Percentiles rank a stretch among this genome's conserved stretches.
These are phyloP conservation scores for Polyporus tsugae DNA, from an alignment of 1,284 basidiomycete genomes.

Conservation along the genomic window DNA sequence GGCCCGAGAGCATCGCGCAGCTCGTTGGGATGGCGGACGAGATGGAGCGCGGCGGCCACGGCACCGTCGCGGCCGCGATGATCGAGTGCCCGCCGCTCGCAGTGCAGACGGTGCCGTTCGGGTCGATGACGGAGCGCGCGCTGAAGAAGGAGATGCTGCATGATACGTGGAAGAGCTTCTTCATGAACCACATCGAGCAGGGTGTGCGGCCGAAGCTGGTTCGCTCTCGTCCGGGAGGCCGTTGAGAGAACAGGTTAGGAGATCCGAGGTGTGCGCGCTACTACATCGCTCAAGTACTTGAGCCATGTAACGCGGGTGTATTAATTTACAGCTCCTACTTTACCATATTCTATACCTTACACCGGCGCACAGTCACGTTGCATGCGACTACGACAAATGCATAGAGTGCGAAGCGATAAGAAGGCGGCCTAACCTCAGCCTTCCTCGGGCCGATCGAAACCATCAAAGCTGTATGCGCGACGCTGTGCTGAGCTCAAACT, in stretches of 20 bases:
- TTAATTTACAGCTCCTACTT: too few relatives aligned
- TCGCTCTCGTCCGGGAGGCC: not conserved
- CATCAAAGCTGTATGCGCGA: too few relatives aligned
- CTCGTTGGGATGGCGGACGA: conserved; percentile 36
- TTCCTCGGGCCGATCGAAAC: too few relatives aligned
- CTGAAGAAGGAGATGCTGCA: conserved; percentile 16
- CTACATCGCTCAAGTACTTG: too few relatives aligned
- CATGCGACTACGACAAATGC: too few relatives aligned
- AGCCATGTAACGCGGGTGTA: too few relatives aligned
- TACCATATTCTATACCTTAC: too few relatives aligned
- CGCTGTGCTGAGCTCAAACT: too few relatives aligned
- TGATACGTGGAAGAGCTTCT: conserved; percentile 35
- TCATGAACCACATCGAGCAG: conserved; percentile 32
- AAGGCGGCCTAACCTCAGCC: too few relatives aligned
- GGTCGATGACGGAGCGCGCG: conserved; percentile 31
- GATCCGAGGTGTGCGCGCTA: too few relatives aligned
- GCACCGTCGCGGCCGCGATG: conserved; percentile 36
- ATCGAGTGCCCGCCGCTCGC: conserved; percentile 37
- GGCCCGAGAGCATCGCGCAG: conserved; percentile 36
- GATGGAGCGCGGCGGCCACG: conserved; percentile 27
- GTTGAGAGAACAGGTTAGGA: not conserved
- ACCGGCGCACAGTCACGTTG: too few relatives aligned
- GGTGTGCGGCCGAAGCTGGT: conserved; percentile 27
- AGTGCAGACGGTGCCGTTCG: conserved; percentile 41
- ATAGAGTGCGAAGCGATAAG: too few relatives aligned